These are phyloP conservation scores for Aspergillus calidoustus DNA, from an alignment of 2,329 filamentous ascomycete species.

Conservation along the genomic window DNA sequence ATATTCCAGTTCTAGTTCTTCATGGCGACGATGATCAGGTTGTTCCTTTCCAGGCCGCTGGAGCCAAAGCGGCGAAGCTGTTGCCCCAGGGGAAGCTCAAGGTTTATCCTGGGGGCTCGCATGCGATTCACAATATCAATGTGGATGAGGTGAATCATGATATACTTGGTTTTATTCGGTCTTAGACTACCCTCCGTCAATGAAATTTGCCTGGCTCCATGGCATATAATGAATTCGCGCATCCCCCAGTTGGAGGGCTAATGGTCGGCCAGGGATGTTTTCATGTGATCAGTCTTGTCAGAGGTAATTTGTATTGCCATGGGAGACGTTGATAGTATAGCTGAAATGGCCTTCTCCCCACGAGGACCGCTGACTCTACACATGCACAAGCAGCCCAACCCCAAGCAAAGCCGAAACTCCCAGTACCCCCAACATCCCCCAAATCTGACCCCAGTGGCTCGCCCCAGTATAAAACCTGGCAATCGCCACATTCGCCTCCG, in stretches of 20 bases:
- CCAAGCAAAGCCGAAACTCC: neutral
- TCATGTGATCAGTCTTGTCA: no score
- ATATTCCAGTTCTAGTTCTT: conserved; percentile 46
- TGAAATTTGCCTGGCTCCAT: no score
- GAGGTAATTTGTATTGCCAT: no score
- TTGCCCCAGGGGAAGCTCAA: conserved; percentile 44
- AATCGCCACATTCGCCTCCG: neutral
- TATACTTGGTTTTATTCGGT: conserved; percentile 39
- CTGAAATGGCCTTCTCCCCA: no score
- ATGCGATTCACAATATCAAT: conserved; percentile 46
- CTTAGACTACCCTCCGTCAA: neutral
- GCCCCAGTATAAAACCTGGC: neutral
- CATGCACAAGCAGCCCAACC: neutral
- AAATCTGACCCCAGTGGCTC: no score
- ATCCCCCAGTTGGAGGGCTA: no score
- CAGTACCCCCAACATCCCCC: neutral
- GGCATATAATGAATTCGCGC: no score
- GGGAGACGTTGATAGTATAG: no score
- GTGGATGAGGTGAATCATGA: conserved; percentile 43
- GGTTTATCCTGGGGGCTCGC: conserved; percentile 45
- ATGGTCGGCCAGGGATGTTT: no score
- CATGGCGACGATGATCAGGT: conserved; percentile 51
- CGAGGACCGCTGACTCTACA: neutral
- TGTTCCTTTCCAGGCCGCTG: conserved; percentile 42
- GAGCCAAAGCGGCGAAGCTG: conserved; percentile 38